These are phyloP conservation scores for Rhizoctonia solani DNA, from an alignment of 1,284 basidiomycete species.

Conservation along the genomic window DNA sequence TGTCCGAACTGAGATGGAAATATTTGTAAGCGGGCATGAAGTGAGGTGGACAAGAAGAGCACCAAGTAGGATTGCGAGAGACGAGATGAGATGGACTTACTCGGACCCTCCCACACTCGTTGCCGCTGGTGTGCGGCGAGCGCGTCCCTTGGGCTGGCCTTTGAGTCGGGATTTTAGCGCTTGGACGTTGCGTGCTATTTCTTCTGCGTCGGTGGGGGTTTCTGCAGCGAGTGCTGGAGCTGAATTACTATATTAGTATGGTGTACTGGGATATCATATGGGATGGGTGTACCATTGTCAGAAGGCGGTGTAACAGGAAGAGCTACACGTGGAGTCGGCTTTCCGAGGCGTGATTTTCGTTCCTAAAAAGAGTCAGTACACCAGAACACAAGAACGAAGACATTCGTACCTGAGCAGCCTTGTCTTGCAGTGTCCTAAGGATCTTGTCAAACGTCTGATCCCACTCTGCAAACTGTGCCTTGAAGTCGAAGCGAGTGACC, in stretches of 20 bases:
- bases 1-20: slow-evolving; percentile 59
- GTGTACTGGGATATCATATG: slow-evolving; percentile 44
- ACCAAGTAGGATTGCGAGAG: no score
- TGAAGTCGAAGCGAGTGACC: slow-evolving; percentile 64
- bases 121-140: slow-evolving; percentile 58
- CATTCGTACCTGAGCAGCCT: slow-evolving; percentile 63
- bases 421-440: slow-evolving; percentile 74
- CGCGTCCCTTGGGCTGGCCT: slow-evolving; percentile 61
- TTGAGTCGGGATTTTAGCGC: slow-evolving; percentile 80
- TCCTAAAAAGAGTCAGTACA: slow-evolving; percentile 53
- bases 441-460: slow-evolving; percentile 79
- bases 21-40: background rate
- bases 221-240: slow-evolving; percentile 64
- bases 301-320: slow-evolving; percentile 54
- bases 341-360: slow-evolving; percentile 64
- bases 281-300: slow-evolving; percentile 61
- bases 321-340: slow-evolving; percentile 49
- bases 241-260: slow-evolving; percentile 15
- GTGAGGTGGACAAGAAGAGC: slow-evolving; percentile 34
- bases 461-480: slow-evolving; percentile 77
- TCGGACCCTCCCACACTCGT: slow-evolving; percentile 66
- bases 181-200: slow-evolving; percentile 90
- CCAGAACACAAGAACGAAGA: background rate
- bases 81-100: slow-evolving; percentile 49
- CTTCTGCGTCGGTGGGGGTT: slow-evolving; percentile 73